These are phyloP conservation scores for Hygrophorus pudorinus DNA, from an alignment of 768 basidiomycete species.

Conservation along the genomic window DNA sequence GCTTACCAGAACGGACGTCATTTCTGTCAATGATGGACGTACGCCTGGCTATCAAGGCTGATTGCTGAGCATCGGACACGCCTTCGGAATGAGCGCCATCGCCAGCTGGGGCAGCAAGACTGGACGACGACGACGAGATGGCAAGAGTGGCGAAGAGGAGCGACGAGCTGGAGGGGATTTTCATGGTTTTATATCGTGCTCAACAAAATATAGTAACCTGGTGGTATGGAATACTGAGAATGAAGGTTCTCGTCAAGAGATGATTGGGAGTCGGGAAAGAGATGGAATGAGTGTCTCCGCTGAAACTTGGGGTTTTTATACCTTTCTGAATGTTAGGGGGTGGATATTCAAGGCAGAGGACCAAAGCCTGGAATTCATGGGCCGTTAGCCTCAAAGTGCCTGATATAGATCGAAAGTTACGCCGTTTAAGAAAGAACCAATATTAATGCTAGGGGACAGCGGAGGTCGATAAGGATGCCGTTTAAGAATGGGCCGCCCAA, in stretches of 20 bases:
- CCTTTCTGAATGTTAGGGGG: neutral
- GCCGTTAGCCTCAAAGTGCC: neutral
- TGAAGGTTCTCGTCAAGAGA: constrained; percentile 7
- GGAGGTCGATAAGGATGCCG: too few species aligned
- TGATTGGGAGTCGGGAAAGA: constrained; percentile 11
- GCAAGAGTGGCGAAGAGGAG: constrained; percentile 37
- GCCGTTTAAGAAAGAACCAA: neutral
- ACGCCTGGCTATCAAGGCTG: neutral
- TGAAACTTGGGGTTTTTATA: constrained; percentile 5
- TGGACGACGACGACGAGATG: constrained; percentile 39
- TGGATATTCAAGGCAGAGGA: neutral
- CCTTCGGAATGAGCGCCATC: constrained; percentile 10
- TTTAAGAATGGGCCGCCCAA: too few species aligned
- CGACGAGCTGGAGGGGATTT: constrained; percentile 37
- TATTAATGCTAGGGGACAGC: neutral
- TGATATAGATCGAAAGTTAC: neutral
- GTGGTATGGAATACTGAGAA: constrained; percentile 2
- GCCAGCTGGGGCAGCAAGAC: constrained; percentile 33
- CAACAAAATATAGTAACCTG: constrained; percentile 8
- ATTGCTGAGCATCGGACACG: neutral
- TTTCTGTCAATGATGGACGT: neutral
- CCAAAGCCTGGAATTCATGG: neutral
- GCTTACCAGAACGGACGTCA: neutral
- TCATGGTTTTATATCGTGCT: constrained; percentile 24
- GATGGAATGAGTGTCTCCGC: constrained; percentile 6